Percentiles rank a stretch among this genome's conserved stretches.
Evolutionary conservation across 2,329 filamentous ascomycete species (phyloP).

Genomic region (Fusarium tricinctum): DNA sequence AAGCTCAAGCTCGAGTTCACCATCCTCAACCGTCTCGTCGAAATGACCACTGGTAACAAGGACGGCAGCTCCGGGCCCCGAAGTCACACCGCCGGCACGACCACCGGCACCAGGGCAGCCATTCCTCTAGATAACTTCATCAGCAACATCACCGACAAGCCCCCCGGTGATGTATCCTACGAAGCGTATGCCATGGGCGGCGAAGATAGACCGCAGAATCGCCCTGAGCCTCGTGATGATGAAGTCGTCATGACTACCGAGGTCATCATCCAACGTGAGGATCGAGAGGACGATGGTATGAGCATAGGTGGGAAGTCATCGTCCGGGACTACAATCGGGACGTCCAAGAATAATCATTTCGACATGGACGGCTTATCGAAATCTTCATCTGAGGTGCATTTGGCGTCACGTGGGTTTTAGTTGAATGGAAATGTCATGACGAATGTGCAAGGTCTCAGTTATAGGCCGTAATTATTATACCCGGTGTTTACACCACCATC

Average conservation of each 20-base stretch:
- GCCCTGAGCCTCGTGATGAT: conserved; percentile 16
- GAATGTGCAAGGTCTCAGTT: not conserved
- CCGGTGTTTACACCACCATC: conserved; percentile 16
- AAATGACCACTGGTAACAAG: conserved; percentile 50
- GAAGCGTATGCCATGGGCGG: conserved; percentile 46
- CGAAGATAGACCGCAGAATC: conserved; percentile 23
- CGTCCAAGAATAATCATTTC: conserved; percentile 18
- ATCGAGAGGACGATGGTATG: conserved; percentile 36
- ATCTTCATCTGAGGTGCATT: conserved; percentile 48
- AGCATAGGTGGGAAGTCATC: conserved; percentile 42
- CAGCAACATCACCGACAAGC: conserved; percentile 32
- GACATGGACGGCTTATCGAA: conserved; percentile 43
- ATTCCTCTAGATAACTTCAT: conserved; percentile 45
- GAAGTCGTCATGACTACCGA: conserved; percentile 49
- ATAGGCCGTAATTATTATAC: conserved; percentile 31
- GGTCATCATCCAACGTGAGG: conserved; percentile 41
- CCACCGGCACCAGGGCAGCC: conserved; percentile 20
- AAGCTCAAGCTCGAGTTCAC: conserved; percentile 59
- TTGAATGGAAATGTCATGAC: not conserved
- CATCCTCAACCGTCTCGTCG: conserved; percentile 57
- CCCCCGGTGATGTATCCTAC: conserved; percentile 36
- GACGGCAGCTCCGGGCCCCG: conserved; percentile 46
- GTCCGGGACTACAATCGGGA: conserved; percentile 30
- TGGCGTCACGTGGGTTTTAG: conserved; percentile 44
- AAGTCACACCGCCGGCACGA: conserved; percentile 34